Evolutionary conservation across 306 rosid species (phyloP).

Genomic region (Ochetophila trinervis): DNA sequence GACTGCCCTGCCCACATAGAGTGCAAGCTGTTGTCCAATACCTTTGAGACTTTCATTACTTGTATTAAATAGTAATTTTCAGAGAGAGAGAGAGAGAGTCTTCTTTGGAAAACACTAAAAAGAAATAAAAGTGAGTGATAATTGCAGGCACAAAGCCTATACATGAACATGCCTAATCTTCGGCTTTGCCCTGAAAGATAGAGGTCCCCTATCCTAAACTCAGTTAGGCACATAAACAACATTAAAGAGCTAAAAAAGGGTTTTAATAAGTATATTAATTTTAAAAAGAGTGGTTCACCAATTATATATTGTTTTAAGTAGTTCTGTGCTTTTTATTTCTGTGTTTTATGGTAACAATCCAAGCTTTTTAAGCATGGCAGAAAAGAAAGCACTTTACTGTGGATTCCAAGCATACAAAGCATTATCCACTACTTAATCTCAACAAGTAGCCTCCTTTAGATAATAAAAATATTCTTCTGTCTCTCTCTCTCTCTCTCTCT

Average conservation of each 20-base stretch:
- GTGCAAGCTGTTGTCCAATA: too few species aligned
- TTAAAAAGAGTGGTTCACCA: too few species aligned
- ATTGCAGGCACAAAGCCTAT: too few species aligned
- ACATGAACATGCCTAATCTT: neutral
- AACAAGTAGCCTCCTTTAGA: neutral
- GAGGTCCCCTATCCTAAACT: constrained; percentile 8
- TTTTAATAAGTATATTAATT: neutral
- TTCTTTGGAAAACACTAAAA: too few species aligned
- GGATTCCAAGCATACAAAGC: constrained; percentile 16
- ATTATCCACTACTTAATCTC: neutral
- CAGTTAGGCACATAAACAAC: neutral
- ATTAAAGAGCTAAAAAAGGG: neutral
- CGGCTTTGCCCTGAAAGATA: neutral
- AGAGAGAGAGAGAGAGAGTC: too few species aligned
- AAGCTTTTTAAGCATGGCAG: constrained; percentile 20
- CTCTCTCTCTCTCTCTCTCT: too few species aligned
- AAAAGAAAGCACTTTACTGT: constrained; percentile 2
- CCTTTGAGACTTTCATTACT: too few species aligned
- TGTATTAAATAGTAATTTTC: too few species aligned
- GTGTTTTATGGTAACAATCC: neutral
- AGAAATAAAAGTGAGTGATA: too few species aligned
- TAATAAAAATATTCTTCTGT: neutral
- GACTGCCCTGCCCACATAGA: too few species aligned
- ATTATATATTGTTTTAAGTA: too few species aligned
- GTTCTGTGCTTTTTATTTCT: neutral